Evolutionary conservation across 257 asterid species (phyloP).

Genomic region (Fraxinus anomala): DNA sequence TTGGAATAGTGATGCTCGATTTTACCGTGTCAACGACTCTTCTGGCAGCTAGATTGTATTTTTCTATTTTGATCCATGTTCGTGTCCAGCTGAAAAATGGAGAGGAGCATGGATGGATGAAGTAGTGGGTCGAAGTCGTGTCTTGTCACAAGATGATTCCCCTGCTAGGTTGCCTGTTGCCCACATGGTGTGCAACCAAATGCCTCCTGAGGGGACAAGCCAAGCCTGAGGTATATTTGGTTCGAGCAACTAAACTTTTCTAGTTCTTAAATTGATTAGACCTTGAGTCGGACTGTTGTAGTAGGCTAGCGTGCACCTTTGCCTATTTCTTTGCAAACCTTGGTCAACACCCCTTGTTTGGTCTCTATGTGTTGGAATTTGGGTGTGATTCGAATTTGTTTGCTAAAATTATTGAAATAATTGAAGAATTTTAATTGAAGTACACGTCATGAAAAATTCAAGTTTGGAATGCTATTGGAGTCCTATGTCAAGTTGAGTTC

Average conservation of each 20-base stretch:
- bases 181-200: too few species aligned
- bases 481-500: too few species aligned
- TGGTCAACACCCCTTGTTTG: background rate
- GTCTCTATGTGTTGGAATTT: background rate
- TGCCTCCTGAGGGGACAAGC: conserved; percentile 81
- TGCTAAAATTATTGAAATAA: too few species aligned
- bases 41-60: conserved; percentile 76
- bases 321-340: background rate
- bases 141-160: too few species aligned
- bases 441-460: too few species aligned
- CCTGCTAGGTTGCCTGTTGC: too few species aligned
- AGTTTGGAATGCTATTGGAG: too few species aligned
- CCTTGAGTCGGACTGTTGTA: background rate
- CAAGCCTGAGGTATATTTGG: conserved; percentile 84
- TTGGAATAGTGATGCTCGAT: conserved; percentile 86
- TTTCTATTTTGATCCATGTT: conserved; percentile 93
- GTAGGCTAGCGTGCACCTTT: background rate
- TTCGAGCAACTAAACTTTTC: background rate
- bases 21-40: conserved; percentile 80
- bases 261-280: background rate
- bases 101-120: too few species aligned
- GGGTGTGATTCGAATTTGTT: too few species aligned
- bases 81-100: conserved; percentile 77
- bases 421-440: too few species aligned
- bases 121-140: too few species aligned